These are phyloP conservation scores for Aspergillus fischeri DNA, from an alignment of 2,329 filamentous ascomycete genomes.

Conservation along the genomic window DNA sequence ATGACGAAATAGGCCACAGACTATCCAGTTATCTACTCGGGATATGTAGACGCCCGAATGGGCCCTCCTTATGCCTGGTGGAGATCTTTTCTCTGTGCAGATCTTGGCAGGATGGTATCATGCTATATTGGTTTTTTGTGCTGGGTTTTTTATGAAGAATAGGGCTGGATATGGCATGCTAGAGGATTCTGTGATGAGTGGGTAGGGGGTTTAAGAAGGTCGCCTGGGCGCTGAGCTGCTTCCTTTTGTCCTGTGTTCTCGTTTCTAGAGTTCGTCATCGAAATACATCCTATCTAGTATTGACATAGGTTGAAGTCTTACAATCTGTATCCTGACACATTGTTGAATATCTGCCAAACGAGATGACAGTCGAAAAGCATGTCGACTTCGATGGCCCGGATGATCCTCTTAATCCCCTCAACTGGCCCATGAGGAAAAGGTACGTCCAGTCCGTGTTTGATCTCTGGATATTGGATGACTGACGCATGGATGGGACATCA, in stretches of 20 bases:
- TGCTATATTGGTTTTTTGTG: not conserved
- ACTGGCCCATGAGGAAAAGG: slow-evolving; percentile 13
- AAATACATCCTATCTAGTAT: not conserved
- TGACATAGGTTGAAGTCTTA: not conserved
- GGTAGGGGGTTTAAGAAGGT: not conserved
- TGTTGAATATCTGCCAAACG: not conserved
- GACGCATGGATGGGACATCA: not conserved
- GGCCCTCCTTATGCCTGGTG: not conserved
- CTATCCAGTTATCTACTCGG: not conserved
- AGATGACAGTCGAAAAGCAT: not conserved
- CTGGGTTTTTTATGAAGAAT: not conserved
- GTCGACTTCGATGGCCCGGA: slow-evolving; percentile 9
- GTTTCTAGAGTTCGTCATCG: not conserved
- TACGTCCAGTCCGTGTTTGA: not conserved
- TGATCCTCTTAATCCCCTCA: slow-evolving; percentile 8
- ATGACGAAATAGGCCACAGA: not conserved
- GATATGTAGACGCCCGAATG: not conserved
- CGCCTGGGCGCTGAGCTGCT: not conserved
- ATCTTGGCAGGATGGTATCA: not conserved
- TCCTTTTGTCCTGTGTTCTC: not conserved
- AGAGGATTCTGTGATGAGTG: not conserved
- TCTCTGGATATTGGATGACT: not conserved
- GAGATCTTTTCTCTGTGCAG: not conserved
- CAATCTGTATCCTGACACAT: not conserved
- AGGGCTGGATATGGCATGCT: not conserved